Percentiles rank a stretch among this genome's conserved stretches.
Conservation (phyloP, 1,284 basidiomycete species). For the Fistulinella cinereoalba region DNA sequence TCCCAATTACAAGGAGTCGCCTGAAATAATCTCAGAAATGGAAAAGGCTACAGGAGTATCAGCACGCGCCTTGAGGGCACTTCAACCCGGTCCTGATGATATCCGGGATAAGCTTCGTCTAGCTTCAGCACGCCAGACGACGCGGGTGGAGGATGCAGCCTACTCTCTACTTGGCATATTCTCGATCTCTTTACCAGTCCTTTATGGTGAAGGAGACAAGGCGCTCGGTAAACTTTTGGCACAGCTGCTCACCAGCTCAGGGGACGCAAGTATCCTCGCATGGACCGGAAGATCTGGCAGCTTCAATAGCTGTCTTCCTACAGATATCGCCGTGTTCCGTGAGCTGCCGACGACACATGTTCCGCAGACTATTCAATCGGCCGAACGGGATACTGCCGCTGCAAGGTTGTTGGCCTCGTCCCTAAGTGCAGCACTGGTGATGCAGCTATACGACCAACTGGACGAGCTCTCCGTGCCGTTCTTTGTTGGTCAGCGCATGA, state of each 20-base stretch:
- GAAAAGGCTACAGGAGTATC: background rate
- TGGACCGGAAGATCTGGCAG: slow-evolving; percentile 5
- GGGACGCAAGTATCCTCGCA: slow-evolving; percentile 7
- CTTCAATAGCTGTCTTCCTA: slow-evolving; percentile 4
- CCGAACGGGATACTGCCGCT: background rate
- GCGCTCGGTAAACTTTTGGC: background rate
- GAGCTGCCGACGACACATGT: background rate
- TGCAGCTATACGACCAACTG: background rate
- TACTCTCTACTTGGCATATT: slow-evolving; percentile 1
- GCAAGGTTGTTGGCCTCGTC: background rate
- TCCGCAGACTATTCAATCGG: background rate
- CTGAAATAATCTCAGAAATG: background rate
- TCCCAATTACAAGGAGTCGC: background rate
- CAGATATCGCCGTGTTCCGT: too few species aligned
- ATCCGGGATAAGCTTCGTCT: slow-evolving; percentile 12
- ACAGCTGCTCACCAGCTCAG: slow-evolving; percentile 5
- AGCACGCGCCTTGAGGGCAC: background rate
- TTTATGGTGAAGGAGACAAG: background rate
- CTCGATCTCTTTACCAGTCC: background rate
- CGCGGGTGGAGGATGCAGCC: background rate
- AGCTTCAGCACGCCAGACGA: slow-evolving; percentile 5
- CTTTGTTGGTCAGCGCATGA: background rate
- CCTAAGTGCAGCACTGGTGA: background rate
- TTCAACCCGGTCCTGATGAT: background rate
- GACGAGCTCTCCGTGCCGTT: background rate